Base-by-base conservation (phyloP, 371 early-diverging fungal species). In the Saksenaea oblongispora region DNA sequence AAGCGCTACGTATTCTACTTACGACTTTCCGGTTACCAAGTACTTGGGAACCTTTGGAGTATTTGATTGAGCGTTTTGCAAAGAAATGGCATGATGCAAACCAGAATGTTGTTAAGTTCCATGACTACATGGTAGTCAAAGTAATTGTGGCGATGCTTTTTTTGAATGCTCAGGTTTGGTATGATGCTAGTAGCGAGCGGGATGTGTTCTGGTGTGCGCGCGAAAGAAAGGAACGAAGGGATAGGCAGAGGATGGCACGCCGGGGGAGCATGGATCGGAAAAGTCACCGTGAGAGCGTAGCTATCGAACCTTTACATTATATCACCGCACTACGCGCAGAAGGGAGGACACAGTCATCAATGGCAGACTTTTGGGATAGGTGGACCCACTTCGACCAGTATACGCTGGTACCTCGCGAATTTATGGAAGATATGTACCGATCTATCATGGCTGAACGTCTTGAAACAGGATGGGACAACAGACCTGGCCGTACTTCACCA, bases 101-200 rank as follows among this genome's bases (percentile, higher is more conserved):
- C 35, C 82, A 79, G 27, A 83, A 84, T 53, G 83, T 83, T 13
- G 81, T 88, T 57, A 81, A 80, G 26, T 84, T 82, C 56, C 84
- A 85, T 57, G 87, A 81, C 11, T 84, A 81, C 34, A 85, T 87
- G 71, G 86, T 87, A 0, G 85, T 89, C 65, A 90, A 89, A 65
- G 88, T 97, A 9, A 87, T 91, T 26, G 92, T 91, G 57, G 87
- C 94, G 24, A 90, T 93, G 80, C 80, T 96, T 72, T 87, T 89
- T 34, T 80, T 97, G 58, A 96, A 96, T 75, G 92, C 95, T 10
- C 93, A 93, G 62, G 70, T 90, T 14, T 93, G 95, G 85, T 91
- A 91, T 67, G 85, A 85, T 56, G 83, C 82, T 5, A 77, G 79
- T 15, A 80, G 80, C 3, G 76, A 77, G 17, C 47, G 75, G 17